Evolutionary conservation across 2,329 filamentous ascomycete genomes (phyloP).

Genomic region (Stromatinia cepivora): DNA sequence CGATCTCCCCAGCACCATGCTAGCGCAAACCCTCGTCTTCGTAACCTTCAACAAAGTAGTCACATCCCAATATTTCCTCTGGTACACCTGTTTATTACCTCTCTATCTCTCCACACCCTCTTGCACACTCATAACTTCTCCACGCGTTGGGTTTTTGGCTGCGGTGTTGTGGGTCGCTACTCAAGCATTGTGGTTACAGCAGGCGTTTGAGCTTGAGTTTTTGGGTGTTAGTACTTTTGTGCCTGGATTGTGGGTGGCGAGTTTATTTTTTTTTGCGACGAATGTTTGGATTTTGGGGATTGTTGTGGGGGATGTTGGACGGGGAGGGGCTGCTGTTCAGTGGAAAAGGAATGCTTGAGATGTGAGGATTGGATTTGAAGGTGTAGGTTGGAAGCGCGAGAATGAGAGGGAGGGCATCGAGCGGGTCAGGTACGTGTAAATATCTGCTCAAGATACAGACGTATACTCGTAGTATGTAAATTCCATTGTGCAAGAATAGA

Average conservation of each 20-base stretch:
- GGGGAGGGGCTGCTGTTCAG: neutral
- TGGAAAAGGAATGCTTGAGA: neutral
- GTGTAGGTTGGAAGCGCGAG: neutral
- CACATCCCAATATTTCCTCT: constrained; percentile 80
- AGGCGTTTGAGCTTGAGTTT: constrained; percentile 76
- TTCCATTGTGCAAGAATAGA: too few relatives aligned
- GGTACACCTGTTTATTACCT: constrained; percentile 93
- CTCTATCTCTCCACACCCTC: constrained; percentile 84
- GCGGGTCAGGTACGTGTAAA: neutral
- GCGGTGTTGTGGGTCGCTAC: constrained; percentile 71
- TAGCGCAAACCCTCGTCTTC: constrained; percentile 95
- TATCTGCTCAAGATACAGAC: neutral
- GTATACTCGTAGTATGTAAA: neutral
- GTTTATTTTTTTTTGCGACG: constrained; percentile 76
- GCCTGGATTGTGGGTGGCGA: constrained; percentile 76
- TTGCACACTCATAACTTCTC: constrained; percentile 67
- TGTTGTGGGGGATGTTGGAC: constrained; percentile 65
- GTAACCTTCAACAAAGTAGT: constrained; percentile 94
- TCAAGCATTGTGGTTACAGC: constrained; percentile 75
- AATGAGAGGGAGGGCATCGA: neutral
- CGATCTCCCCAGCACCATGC: constrained; percentile 79
- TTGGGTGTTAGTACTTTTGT: constrained; percentile 80
- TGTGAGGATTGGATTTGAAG: neutral
- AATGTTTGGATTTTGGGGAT: constrained; percentile 87
- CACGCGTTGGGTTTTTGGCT: constrained; percentile 62